Conservation (phyloP, 192 early-diverging fungal genomes). For the Entomortierella chlamydospora region DNA sequence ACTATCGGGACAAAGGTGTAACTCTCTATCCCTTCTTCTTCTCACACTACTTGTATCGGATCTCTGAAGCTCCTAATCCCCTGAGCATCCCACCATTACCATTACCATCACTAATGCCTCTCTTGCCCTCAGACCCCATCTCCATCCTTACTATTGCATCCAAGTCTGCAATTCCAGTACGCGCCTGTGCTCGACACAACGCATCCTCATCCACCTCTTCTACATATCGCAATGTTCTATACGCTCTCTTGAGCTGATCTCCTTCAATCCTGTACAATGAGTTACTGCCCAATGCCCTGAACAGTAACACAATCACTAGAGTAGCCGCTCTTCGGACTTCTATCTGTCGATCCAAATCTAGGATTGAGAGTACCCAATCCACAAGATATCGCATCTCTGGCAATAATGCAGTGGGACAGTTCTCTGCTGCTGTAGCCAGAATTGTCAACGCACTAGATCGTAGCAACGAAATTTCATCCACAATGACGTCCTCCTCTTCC, state of each 20-base stretch:
- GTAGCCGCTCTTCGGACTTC: conserved; percentile 80
- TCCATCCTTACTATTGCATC: conserved; percentile 65
- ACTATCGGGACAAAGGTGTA: too few relatives aligned
- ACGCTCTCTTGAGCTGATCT: conserved; percentile 67
- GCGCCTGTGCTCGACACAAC: conserved; percentile 76
- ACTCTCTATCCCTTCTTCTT: too few relatives aligned
- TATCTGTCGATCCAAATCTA: conserved; percentile 70
- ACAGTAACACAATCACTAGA: conserved; percentile 72
- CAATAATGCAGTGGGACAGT: conserved; percentile 75
- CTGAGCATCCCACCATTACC: background rate
- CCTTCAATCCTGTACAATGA: conserved; percentile 67
- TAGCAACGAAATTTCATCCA: conserved; percentile 43
- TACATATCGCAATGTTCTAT: conserved; percentile 69
- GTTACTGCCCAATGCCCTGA: conserved; percentile 71
- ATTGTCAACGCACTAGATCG: conserved; percentile 76
- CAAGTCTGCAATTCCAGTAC: conserved; percentile 76
- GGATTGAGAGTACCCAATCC: conserved; percentile 73
- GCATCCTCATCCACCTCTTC: conserved; percentile 78
- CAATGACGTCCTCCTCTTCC: conserved; percentile 7
- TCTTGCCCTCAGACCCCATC: conserved; percentile 6
- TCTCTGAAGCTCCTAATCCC: background rate
- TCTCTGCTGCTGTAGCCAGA: conserved; percentile 75
- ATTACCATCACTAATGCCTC: background rate
- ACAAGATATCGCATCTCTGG: conserved; percentile 74
- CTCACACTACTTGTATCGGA: conserved; percentile 43